These are phyloP conservation scores for Solanum okadae DNA, from an alignment of 257 asterid genomes.

Conservation along the genomic window DNA sequence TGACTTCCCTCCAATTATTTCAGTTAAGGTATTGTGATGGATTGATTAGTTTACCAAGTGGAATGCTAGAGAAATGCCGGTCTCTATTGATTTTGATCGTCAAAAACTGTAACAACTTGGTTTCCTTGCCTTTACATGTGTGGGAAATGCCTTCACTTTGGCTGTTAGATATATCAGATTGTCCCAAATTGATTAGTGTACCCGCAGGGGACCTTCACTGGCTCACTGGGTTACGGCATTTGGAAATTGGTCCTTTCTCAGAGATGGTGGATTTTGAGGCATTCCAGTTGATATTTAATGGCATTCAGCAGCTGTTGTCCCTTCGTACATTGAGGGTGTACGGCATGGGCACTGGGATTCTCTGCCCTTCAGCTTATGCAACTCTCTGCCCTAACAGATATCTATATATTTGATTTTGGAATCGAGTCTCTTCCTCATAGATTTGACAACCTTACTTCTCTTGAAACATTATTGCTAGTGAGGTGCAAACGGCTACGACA, in stretches of 20 bases:
- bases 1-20: not conserved
- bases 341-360: no score
- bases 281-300: no score
- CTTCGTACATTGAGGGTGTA: no score
- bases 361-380: no score
- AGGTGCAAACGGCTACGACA: no score
- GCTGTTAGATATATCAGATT: rapidly evolving
- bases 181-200: constrained; percentile 1
- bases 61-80: not conserved
- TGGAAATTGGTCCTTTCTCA: not conserved
- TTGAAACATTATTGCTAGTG: no score
- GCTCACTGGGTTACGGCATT: not conserved
- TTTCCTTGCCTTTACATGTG: not conserved
- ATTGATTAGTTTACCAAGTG: constrained; percentile 1
- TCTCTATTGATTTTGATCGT: not conserved
- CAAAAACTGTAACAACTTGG: not conserved
- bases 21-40: not conserved
- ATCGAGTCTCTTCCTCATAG: no score
- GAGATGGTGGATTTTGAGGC: no score
- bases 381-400: no score
- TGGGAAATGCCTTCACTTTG: not conserved
- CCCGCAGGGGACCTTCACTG: not conserved
- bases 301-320: no score
- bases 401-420: no score
- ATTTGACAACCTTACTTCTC: no score